Base-by-base conservation (phyloP, 129 eudicot species). In the Artemisia argyi region DNA sequence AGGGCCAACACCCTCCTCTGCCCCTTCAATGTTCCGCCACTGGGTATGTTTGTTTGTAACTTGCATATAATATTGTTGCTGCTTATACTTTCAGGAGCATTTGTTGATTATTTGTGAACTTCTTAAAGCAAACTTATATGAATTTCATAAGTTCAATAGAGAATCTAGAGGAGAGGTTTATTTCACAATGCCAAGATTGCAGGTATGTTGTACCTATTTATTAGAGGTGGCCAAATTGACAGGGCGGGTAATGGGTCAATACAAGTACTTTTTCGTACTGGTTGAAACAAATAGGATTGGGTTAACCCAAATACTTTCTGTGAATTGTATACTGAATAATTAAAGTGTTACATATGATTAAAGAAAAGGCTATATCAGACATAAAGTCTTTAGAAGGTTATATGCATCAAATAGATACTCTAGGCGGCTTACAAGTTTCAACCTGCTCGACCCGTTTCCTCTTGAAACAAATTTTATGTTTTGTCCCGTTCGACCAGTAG, bases 81-180 rank as follows among this genome's bases (percentile, higher is more conserved):
- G 56, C 67, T 65, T 77, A 49, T 63, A 69, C 65, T 61, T 82
- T 51, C 97, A 94, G 99, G 99, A 94, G 77, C 99, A 94, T 80
- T 79, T 94, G 56, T 86, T 94, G 76, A 94, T 94, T 61, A 96
- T 94, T 48, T 90, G 99, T 72, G 99, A 94, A 83, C 95, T 94
- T 79, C 97, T 94, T 58, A 94, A 94, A 75, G 99, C 99, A 84
- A 94, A 94, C 74, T 71, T 94, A 35, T 94, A 94, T 22, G 99
- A 94, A 81, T 94, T 94, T 73, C 99, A 94, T 49, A 94, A 94
- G 79, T 94, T 90, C 65, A 94, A 94, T 80, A 79, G 99, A 78
- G 99, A 94, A 86, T 94, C 99, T 75, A 97, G 99, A 64, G 99
- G 99, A 59, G 99, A 94, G 81, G 99, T 94, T 76, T 94, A 94